Conservation (phyloP, 768 basidiomycete genomes). For the Tylopilus sp. region DNA sequence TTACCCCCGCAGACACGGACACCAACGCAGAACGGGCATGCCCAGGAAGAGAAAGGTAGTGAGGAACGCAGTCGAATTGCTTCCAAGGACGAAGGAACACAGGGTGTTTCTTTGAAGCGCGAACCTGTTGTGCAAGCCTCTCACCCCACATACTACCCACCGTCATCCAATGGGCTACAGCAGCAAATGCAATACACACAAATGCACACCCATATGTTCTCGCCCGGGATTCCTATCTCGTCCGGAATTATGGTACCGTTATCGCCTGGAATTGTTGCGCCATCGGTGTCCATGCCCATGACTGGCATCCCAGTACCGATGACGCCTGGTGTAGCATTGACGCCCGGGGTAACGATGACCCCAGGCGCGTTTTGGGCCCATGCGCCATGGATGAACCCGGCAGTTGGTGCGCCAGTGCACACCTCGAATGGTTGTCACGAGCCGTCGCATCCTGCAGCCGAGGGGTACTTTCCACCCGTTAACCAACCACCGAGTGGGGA, state of each 20-base stretch:
- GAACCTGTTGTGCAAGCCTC: conserved; percentile 7
- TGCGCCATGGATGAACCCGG: conserved; percentile 54
- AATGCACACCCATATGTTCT: conserved; percentile 26
- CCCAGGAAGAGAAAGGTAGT: neutral
- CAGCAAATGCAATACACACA: conserved; percentile 24
- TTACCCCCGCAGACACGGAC: conserved; percentile 45
- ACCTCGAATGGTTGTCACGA: conserved; percentile 15
- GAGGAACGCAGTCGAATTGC: conserved; percentile 2
- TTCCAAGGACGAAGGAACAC: conserved; percentile 8
- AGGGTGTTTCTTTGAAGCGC: neutral
- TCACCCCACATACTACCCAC: conserved; percentile 13
- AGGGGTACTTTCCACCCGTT: conserved; percentile 45
- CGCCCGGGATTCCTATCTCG: conserved; percentile 31
- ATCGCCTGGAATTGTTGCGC: conserved; percentile 23
- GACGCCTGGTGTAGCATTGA: conserved; percentile 30
- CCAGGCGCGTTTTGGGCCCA: conserved; percentile 72
- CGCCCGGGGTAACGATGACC: conserved; percentile 69
- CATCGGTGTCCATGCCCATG: conserved; percentile 19
- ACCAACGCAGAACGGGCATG: conserved; percentile 19
- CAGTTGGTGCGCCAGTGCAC: conserved; percentile 58
- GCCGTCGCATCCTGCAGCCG: conserved; percentile 10
- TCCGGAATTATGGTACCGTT: conserved; percentile 29
- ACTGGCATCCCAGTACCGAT: conserved; percentile 21
- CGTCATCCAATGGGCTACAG: conserved; percentile 12
- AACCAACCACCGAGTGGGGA: conserved; percentile 20